Conservation (phyloP, 2,329 filamentous ascomycete genomes). For the Macroventuria anomochaeta region DNA sequence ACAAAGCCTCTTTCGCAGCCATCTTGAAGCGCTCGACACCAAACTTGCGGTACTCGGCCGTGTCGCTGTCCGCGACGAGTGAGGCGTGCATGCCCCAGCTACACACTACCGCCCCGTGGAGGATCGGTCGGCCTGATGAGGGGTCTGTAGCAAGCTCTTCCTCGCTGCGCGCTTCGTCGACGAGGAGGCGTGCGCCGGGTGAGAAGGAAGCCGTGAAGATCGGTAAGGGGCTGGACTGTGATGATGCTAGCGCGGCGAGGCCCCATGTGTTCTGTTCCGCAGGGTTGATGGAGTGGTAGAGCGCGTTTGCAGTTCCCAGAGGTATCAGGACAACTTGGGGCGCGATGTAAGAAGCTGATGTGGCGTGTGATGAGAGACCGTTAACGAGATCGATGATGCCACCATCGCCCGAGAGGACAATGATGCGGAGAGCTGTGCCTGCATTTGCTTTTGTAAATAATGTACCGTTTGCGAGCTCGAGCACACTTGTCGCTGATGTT, state of each 20-base stretch:
- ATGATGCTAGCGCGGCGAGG: slow-evolving; percentile 47
- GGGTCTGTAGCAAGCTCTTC: slow-evolving; percentile 35
- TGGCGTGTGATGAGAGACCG: slow-evolving; percentile 54
- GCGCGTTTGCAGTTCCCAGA: slow-evolving; percentile 59
- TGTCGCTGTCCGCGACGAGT: slow-evolving; percentile 90
- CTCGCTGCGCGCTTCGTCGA: slow-evolving; percentile 55
- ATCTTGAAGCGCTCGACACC: slow-evolving; percentile 82
- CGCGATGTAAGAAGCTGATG: slow-evolving; percentile 47
- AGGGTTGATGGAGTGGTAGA: slow-evolving; percentile 54
- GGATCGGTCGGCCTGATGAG: slow-evolving; percentile 32
- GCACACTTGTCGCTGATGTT: slow-evolving; percentile 66
- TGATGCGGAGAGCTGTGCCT: slow-evolving; percentile 58
- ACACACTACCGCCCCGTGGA: slow-evolving; percentile 80
- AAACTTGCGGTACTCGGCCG: slow-evolving; percentile 76
- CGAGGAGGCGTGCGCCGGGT: slow-evolving; percentile 50
- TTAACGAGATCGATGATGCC: slow-evolving; percentile 85
- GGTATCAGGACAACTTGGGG: slow-evolving; percentile 64
- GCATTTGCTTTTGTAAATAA: slow-evolving; percentile 59
- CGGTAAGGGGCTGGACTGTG: slow-evolving; percentile 48
- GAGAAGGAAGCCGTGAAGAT: slow-evolving; percentile 55
- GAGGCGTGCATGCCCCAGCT: slow-evolving; percentile 91
- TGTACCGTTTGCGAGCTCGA: slow-evolving; percentile 62
- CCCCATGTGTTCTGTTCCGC: slow-evolving; percentile 51
- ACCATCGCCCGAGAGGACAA: slow-evolving; percentile 88
- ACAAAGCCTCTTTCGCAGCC: slow-evolving; percentile 79